Evolutionary conservation across 169 alveolate species (phyloP).

Genomic region (Eimeria tenella): DNA sequence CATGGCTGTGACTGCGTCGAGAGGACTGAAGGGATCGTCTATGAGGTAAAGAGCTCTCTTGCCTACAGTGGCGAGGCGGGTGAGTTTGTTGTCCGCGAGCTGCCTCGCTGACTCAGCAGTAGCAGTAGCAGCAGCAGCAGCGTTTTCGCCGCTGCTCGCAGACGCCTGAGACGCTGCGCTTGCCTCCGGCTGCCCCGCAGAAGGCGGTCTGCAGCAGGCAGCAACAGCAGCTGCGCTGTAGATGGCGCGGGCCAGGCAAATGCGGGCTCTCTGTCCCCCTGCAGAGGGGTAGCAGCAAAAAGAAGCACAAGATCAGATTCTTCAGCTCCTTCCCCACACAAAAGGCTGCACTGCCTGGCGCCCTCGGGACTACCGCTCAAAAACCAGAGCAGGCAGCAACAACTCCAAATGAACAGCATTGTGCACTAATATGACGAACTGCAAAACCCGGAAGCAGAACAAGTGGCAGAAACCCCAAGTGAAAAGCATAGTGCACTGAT

Average conservation of each 20-base stretch:
- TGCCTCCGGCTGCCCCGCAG: not conserved
- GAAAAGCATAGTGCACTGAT: too few relatives aligned
- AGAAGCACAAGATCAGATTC: too few relatives aligned
- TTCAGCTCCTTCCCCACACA: too few relatives aligned
- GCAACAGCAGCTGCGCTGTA: conserved; percentile 54
- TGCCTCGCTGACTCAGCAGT: not conserved
- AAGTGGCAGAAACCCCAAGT: too few relatives aligned
- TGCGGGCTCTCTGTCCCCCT: conserved; percentile 53
- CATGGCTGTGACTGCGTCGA: conserved; percentile 81
- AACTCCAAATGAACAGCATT: too few relatives aligned
- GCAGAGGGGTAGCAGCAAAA: not conserved
- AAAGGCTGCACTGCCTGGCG: too few relatives aligned
- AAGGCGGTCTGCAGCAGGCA: not conserved
- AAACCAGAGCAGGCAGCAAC: too few relatives aligned
- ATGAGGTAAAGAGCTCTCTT: conserved; percentile 75
- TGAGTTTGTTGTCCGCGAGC: not conserved
- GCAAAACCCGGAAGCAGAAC: too few relatives aligned
- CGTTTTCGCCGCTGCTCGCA: not conserved
- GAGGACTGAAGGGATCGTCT: conserved; percentile 86
- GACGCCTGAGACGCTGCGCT: not conserved
- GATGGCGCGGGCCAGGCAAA: conserved; percentile 53
- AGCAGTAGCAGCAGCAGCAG: not conserved
- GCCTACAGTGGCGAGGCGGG: not conserved
- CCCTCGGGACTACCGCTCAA: too few relatives aligned
- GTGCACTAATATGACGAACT: too few relatives aligned